Evolutionary conservation across 2,329 filamentous ascomycete species (phyloP).

Genomic region (Stachybotrys chartarum): DNA sequence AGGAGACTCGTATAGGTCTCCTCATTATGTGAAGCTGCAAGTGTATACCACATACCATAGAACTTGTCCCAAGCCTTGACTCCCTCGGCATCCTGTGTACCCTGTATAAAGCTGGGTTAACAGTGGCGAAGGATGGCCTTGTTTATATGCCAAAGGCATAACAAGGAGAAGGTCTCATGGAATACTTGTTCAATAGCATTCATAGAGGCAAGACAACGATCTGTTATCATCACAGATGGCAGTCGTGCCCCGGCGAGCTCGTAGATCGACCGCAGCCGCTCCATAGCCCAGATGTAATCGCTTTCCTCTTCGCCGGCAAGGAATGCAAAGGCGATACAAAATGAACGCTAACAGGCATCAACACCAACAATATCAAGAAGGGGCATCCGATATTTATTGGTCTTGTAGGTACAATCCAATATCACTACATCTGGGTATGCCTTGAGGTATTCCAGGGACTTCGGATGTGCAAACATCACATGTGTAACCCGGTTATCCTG

Average conservation of each 20-base stretch:
- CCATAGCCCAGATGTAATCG: neutral
- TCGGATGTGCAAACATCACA: too few relatives aligned
- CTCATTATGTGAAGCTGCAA: neutral
- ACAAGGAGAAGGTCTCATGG: neutral
- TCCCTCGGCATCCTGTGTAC: neutral
- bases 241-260: neutral
- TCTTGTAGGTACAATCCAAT: neutral
- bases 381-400: neutral
- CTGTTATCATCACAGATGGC: neutral
- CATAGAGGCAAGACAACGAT: neutral
- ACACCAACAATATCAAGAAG: too few relatives aligned
- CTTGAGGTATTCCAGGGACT: too few relatives aligned
- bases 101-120: neutral
- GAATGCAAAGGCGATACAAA: neutral
- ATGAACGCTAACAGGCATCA: neutral
- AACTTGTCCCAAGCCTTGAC: neutral
- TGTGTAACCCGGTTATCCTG: too few relatives aligned
- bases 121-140: neutral
- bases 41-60: neutral
- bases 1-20: neutral
- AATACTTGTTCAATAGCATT: too few relatives aligned
- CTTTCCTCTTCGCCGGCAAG: neutral
- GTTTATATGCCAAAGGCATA: neutral
- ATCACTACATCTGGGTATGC: neutral
- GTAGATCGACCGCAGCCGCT: neutral